These are phyloP conservation scores for Agaricales sp. DNA, from an alignment of 1,284 basidiomycete species.

Conservation along the genomic window DNA sequence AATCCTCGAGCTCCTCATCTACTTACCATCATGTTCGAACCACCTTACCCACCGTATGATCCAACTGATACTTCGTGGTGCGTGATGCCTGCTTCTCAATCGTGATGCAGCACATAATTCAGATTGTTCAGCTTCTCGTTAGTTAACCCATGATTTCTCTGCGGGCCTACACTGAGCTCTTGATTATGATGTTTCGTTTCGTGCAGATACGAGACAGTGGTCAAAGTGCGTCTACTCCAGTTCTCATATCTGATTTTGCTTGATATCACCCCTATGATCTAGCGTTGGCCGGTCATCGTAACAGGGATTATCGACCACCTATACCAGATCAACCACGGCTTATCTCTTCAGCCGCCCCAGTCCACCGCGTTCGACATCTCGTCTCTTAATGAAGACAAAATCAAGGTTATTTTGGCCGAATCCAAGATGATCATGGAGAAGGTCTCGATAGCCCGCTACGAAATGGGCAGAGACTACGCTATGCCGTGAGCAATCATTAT, in stretches of 20 bases:
- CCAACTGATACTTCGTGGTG: slow-evolving; percentile 53
- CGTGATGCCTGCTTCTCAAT: too few species aligned
- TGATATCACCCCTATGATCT: slow-evolving; percentile 35
- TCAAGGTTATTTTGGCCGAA: slow-evolving; percentile 38
- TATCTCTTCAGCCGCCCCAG: slow-evolving; percentile 24
- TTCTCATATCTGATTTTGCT: slow-evolving; percentile 28
- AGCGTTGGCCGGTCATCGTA: slow-evolving; percentile 87
- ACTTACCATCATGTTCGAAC: slow-evolving; percentile 39
- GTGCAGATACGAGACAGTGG: slow-evolving; percentile 31
- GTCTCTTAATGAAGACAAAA: slow-evolving; percentile 17
- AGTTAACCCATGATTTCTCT: slow-evolving; percentile 16
- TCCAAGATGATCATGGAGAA: slow-evolving; percentile 76
- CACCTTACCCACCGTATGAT: slow-evolving; percentile 54
- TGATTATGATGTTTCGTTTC: slow-evolving; percentile 3
- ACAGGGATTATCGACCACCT: slow-evolving; percentile 72
- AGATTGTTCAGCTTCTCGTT: slow-evolving; percentile 48
- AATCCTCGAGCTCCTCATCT: too few species aligned
- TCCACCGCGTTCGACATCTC: slow-evolving; percentile 22
- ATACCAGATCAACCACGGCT: slow-evolving; percentile 44
- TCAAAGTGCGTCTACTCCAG: slow-evolving; percentile 22
- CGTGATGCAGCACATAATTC: too few species aligned
- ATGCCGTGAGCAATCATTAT: slow-evolving; percentile 46
- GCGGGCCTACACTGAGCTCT: neutral
- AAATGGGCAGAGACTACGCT: slow-evolving; percentile 75
- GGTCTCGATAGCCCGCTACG: slow-evolving; percentile 80